Conservation (phyloP, 257 asterid species). For the Ilex aquifolium region DNA sequence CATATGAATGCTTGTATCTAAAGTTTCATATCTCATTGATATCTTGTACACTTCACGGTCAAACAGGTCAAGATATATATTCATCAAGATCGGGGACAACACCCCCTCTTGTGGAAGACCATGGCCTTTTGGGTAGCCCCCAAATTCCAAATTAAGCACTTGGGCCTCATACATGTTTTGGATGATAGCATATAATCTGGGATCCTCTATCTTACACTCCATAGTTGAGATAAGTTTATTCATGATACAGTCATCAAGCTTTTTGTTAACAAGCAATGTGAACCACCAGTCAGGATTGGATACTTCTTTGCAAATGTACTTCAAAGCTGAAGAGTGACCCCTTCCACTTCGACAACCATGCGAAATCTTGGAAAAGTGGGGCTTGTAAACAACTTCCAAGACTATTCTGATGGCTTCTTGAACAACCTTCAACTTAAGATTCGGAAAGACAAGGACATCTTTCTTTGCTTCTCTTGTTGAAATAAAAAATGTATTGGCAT, state of each 20-base stretch:
- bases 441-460: conserved; percentile 64
- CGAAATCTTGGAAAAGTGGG: conserved; percentile 81
- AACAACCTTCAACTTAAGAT: conserved; percentile 57
- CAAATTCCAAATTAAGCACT: conserved; percentile 79
- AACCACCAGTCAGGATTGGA: conserved; percentile 79
- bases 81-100: conserved; percentile 81
- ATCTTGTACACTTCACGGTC: conserved; percentile 67
- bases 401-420: conserved; percentile 81
- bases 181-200: conserved; percentile 36
- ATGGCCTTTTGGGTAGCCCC: conserved; percentile 83
- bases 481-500: conserved; percentile 51
- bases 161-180: conserved; percentile 53
- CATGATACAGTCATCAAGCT: conserved; percentile 42
- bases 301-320: conserved; percentile 69
- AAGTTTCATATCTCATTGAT: conserved; percentile 82
- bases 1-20: conserved; percentile 17
- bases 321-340: conserved; percentile 79
- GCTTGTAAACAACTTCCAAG: conserved; percentile 74
- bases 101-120: conserved; percentile 99
- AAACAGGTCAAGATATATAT: conserved; percentile 77
- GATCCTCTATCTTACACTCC: conserved; percentile 67
- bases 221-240: conserved; percentile 47
- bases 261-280: conserved; percentile 46
- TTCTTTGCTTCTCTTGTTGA: conserved; percentile 57
- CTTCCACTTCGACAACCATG: conserved; percentile 83